Percentiles rank a stretch among this genome's conserved stretches.
phyloP scores from a whole-genome alignment of 306 rosid species.

The Potentilla sterilis region DNA sequence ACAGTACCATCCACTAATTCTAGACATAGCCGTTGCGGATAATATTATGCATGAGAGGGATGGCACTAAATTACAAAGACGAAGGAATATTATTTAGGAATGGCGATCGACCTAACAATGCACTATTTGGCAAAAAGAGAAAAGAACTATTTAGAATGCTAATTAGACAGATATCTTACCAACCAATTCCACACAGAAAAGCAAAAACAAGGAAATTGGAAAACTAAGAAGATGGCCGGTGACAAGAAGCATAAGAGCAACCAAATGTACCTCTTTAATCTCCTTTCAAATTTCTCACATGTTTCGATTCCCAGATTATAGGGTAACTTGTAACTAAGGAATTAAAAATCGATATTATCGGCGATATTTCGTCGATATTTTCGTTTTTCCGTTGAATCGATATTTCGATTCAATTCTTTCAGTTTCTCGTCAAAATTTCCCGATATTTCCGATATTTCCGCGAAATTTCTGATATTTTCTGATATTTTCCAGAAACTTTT shows the following conservation, averaged over 20 bases:
- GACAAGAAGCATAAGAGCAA: neutral
- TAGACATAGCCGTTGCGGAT: neutral
- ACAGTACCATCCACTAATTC: conserved; percentile 1
- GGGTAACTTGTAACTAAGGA: no score
- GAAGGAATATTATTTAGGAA: neutral
- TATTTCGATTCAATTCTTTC: no score
- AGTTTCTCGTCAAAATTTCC: no score
- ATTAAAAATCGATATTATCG: no score
- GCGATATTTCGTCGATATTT: no score
- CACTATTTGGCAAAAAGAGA: neutral
- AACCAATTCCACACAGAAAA: conserved; percentile 3
- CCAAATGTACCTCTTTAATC: neutral
- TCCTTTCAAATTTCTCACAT: neutral
- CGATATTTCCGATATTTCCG: no score
- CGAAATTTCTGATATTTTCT: no score
- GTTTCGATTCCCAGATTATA: neutral
- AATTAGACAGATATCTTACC: neutral
- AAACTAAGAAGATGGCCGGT: neutral
- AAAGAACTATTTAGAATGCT: neutral
- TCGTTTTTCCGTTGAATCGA: no score
- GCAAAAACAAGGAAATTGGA: neutral
- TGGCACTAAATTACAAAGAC: neutral
- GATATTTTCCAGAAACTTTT: no score
- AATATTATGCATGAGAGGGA: neutral
- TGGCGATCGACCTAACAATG: neutral